Percentiles rank a stretch among this genome's conserved stretches.
Conservation (phyloP, 768 basidiomycete genomes). For the Macrolepiota dolichaula region DNA sequence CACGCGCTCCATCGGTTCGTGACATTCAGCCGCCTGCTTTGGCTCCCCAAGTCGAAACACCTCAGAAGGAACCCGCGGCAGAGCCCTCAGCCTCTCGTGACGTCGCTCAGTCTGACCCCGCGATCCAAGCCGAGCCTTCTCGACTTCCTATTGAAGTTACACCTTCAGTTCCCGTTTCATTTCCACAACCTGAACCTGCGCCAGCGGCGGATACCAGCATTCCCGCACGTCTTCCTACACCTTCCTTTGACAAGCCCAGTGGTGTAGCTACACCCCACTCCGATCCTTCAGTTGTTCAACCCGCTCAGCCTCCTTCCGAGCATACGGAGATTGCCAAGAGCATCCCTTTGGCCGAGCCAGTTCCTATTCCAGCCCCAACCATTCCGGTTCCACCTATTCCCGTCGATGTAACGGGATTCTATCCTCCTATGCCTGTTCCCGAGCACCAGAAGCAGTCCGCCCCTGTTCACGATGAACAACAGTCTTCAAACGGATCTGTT, state of each 20-base stretch:
- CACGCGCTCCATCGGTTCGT: constrained; percentile 9
- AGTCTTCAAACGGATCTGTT: background rate
- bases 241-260: background rate
- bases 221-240: background rate
- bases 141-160: background rate
- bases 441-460: background rate
- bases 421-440: constrained; percentile 8
- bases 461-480: background rate
- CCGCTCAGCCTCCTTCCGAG: background rate
- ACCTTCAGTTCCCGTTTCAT: background rate
- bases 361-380: background rate
- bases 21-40: constrained; percentile 1
- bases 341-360: background rate
- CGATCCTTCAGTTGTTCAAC: background rate
- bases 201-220: background rate
- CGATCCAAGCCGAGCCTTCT: background rate
- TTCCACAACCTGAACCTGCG: background rate
- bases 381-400: constrained; percentile 4
- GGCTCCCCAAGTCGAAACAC: background rate
- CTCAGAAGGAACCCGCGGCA: background rate
- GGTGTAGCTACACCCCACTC: background rate
- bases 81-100: background rate
- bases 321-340: background rate
- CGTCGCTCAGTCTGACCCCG: background rate
- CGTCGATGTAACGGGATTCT: background rate